Evolutionary conservation across 2,329 filamentous ascomycete genomes (phyloP).

Genomic region (Cladosporium sp.): DNA sequence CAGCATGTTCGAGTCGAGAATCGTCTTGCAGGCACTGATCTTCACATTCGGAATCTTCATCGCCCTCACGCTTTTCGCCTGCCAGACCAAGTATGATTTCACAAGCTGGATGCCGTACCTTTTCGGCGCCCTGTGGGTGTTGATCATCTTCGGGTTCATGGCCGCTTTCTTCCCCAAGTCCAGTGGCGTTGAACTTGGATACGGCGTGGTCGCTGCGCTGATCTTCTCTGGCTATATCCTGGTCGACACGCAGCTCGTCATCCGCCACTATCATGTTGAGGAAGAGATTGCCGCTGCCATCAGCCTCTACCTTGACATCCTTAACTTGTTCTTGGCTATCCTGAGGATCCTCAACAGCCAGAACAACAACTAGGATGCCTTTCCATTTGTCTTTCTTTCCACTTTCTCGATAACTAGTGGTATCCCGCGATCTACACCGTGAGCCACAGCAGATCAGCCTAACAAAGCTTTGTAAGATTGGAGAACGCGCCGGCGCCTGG

Average conservation of each 20-base stretch:
- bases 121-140: slow-evolving; percentile 82
- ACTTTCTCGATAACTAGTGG: too few relatives aligned
- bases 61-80: slow-evolving; percentile 73
- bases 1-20: slow-evolving; percentile 75
- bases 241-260: slow-evolving; percentile 91
- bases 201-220: slow-evolving; percentile 74
- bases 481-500: too few relatives aligned
- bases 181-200: slow-evolving; percentile 78
- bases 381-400: background rate
- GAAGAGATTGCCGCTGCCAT: slow-evolving; percentile 88
- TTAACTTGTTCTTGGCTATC: slow-evolving; percentile 96
- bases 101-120: slow-evolving; percentile 96
- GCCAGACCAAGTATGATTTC: slow-evolving; percentile 98
- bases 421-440: too few relatives aligned
- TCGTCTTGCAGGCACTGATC: slow-evolving; percentile 86
- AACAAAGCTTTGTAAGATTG: too few relatives aligned
- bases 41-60: slow-evolving; percentile 70
- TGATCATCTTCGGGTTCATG: slow-evolving; percentile 93
- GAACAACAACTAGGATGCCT: slow-evolving; percentile 72
- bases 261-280: slow-evolving; percentile 95
- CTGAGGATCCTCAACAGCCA: slow-evolving; percentile 94
- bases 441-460: too few relatives aligned
- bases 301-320: slow-evolving; percentile 89
- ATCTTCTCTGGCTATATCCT: slow-evolving; percentile 95
- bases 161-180: slow-evolving; percentile 80